Conservation (phyloP, 371 early-diverging fungal species). For the Apophysomyces trapeziformis region DNA sequence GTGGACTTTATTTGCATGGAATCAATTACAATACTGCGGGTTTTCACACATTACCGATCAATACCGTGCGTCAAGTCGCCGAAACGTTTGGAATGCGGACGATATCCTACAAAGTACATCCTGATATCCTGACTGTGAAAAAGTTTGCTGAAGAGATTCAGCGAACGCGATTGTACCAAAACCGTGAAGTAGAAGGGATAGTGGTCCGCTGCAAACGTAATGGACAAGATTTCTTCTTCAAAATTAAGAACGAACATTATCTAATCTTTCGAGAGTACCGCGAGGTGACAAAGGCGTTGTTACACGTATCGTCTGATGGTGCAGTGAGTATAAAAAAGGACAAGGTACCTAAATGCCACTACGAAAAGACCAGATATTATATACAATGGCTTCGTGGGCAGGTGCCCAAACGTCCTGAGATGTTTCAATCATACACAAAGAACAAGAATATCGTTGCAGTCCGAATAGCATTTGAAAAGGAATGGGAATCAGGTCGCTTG, state of each 20-base stretch:
- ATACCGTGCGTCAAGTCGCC: slow-evolving; percentile 67
- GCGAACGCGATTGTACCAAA: slow-evolving; percentile 25
- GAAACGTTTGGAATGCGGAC: slow-evolving; percentile 74
- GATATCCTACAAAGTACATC: slow-evolving; percentile 50
- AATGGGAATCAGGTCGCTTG: slow-evolving; percentile 16
- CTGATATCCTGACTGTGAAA: slow-evolving; percentile 58
- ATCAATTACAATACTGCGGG: slow-evolving; percentile 80
- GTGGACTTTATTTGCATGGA: slow-evolving; percentile 93
- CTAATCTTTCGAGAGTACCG: slow-evolving; percentile 94
- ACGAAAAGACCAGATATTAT: slow-evolving; percentile 71
- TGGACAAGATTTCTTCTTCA: slow-evolving; percentile 74
- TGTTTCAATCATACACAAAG: slow-evolving; percentile 68
- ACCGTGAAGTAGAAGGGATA: slow-evolving; percentile 84
- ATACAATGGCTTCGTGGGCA: slow-evolving; percentile 75
- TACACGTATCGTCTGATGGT: background rate
- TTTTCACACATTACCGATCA: slow-evolving; percentile 74
- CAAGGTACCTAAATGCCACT: slow-evolving; percentile 20
- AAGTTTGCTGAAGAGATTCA: slow-evolving; percentile 69
- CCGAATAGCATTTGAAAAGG: slow-evolving; percentile 20
- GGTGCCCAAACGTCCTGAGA: slow-evolving; percentile 63
- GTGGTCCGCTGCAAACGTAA: slow-evolving; percentile 80
- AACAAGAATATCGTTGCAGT: slow-evolving; percentile 79
- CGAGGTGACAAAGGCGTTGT: slow-evolving; percentile 78
- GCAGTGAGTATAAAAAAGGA: background rate
- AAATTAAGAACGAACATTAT: slow-evolving; percentile 93